Evolutionary conservation across 2,329 filamentous ascomycete genomes (phyloP), one percentile per base, ranked within the genome.

Genomic region (Pseudonectria foliicola): DNA sequence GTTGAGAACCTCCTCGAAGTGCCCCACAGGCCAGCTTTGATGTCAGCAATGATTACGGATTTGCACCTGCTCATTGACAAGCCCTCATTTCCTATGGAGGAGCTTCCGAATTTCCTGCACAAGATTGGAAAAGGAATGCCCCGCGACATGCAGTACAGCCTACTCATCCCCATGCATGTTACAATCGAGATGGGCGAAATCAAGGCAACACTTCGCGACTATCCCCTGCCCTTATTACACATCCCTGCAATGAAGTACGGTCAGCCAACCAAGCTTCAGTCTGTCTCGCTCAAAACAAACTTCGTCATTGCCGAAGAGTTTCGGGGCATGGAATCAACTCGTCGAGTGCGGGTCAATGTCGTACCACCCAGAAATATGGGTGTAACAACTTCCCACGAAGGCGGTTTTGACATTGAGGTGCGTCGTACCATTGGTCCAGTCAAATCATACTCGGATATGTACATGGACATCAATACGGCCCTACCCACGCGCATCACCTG

Each of bases 291-390:
- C 34, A 83, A 79, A 47, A 85, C 89, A 2, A 86, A 98, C 53
- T 95, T 98, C 56, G 89, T 98, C 5, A 82, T 98, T 42, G 93
- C 88, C 0, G 92, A 98, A 62, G 93, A 98, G 57, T 95, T 81
- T 49, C 76, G 88, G 41, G 85, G 87, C 13, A 62, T 76, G 11
- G 80, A 90, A 55, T 94, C 89, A 3, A 84, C 81, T 2, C 76
- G 90, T 25, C 77, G 84, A 48, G 83, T 93, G 33, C 74, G 78
- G 40, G 84, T 98, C 11, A 80, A 92, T 40, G 82, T 98, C 35
- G 78, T 95, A 1, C 89, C 90, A 1, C 77, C 84, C 2, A 55
- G 54, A 15, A 73, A 67, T 39, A 65, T 64, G n/a, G 72, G 77
- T 33, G 72, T 80, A 2, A 66, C 66, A 13, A 56, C 63, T 13